Percentiles rank a stretch among this genome's conserved stretches.
Conservation (phyloP, 1,139 yeast species). For the Geotrichum phurueaensis region DNA sequence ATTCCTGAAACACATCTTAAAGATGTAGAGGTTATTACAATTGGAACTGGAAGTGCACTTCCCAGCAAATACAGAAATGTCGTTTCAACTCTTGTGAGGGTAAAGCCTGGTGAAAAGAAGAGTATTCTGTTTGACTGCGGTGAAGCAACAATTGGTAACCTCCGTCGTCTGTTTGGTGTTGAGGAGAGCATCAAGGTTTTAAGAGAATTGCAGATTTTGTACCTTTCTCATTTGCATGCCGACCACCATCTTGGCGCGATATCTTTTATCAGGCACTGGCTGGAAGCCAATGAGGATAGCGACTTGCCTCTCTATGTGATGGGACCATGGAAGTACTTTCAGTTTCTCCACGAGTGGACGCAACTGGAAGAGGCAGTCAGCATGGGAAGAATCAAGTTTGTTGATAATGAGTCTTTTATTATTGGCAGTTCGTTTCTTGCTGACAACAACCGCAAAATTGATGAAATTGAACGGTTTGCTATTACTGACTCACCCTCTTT, state of each 20-base stretch:
- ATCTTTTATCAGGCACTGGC: constrained; percentile 67
- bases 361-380: constrained; percentile 47
- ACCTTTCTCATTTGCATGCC: constrained; percentile 89
- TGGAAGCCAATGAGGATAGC: constrained; percentile 33
- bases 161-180: constrained; percentile 57
- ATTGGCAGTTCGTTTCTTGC: constrained; percentile 27
- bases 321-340: constrained; percentile 69
- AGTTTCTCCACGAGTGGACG: constrained; percentile 68
- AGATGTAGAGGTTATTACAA: constrained; percentile 57
- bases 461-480: background rate
- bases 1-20: constrained; percentile 10
- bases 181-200: constrained; percentile 41
- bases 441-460: background rate
- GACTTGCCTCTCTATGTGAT: constrained; percentile 46
- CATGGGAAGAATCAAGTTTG: constrained; percentile 43
- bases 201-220: constrained; percentile 56
- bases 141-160: constrained; percentile 77
- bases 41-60: constrained; percentile 92
- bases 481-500: background rate
- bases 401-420: constrained; percentile 64
- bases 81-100: constrained; percentile 40
- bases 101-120: constrained; percentile 16
- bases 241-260: constrained; percentile 90
- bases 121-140: constrained; percentile 77
- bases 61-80: constrained; percentile 87